Base-by-base conservation (phyloP, 345 rosid species). In the Dipteronia sinensis region DNA sequence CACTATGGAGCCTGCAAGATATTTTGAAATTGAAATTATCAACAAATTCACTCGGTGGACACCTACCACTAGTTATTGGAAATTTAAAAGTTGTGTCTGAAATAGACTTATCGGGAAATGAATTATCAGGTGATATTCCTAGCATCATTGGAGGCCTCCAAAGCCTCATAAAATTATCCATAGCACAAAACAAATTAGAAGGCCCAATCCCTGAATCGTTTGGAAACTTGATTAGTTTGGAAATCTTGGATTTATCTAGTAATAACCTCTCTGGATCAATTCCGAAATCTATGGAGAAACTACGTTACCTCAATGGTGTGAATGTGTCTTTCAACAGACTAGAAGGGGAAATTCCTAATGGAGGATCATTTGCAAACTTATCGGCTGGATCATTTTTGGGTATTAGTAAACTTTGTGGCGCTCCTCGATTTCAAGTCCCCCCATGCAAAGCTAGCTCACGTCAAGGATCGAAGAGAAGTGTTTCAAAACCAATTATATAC, bases 321-420 rank as follows among this genome's bases (percentile, higher is more conserved):
- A 76, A 76, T 79, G 59, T 78, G 20, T 77, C 80, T 7, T 49
- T 31, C 15, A 81, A 81, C 67, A 15, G 23, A 38, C 69, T 81
- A 10, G 40, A 34, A 62, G 84, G 84, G 53, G 80, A 80, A 71
- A 46, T 81, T 67, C 84, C 81, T 5, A 40, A 1, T 5, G 78
- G 59, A 73, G 78, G 84, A 4, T 17, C 78, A 16, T 81, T 81
- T 51, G 13, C 6, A 53, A 76, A 64, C 51, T 72, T 81, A 4
- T 53, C 74, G 0, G 44, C 49, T 27, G 16, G 31, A 47, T 80
- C 76, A 12, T 80, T 63, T 16, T 10, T 51, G 66, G 46, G 67
- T 19, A 80, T 76, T 19, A 7, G 40, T n/a, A 78, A 6, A 4
- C 51, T 72, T 9, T 61, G 69, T 59, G 70, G 73, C 9, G 4